Evolutionary conservation across 164 flowering plant genomes (phyloP), one percentile per base, ranked within the genome.

Genomic region (Nelumbo lutea): DNA sequence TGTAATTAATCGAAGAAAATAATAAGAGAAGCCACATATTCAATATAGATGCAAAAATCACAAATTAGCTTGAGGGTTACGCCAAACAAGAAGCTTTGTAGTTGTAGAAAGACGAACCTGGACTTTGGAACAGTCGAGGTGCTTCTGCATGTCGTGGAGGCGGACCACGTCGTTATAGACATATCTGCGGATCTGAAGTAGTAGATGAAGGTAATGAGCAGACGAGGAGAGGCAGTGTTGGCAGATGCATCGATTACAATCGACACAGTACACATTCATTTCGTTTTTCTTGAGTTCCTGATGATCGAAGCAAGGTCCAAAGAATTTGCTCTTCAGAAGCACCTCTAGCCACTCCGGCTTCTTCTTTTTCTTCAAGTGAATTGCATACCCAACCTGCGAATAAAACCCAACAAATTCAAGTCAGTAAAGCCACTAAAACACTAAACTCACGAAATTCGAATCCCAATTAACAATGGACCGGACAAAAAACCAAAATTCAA

Each of bases 121-220:
- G 73, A 89, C 83, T 71, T 72, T 68, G 5, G 88, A 86, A 46
- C 94, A 90, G 62, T 89, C 92, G 2, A 87, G 74, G 58, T 78
- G 72, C 66, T 82, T 79, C 67, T 89, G 88, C 42, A 90, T 76
- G 27, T 86, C 92, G 52, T 78, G 86, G 43, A 87, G 80, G 14
- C 87, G 86, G 60, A 90, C 80, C 5, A 89, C 94, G 59, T 90
- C 86, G 3, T 81, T 83, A 61, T 90, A 89, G 5, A 90, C 88
- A 70, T 90, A 90, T 74, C 83, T 85, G 70, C 94, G 80, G 68
- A 90, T 83, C 78, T 89, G 88, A 44, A 89, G 82, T 5, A 72
- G 60, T 2, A 80, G 73, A 62, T 87, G 90, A 46, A 66, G 73
- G 55, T 59, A 39, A 47, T 83, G 84, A 42, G 64, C 48, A 0